Percentiles rank a stretch among this genome's conserved stretches.
Conservation (phyloP, 2,329 filamentous ascomycete species). For the Colletotrichum scovillei region DNA sequence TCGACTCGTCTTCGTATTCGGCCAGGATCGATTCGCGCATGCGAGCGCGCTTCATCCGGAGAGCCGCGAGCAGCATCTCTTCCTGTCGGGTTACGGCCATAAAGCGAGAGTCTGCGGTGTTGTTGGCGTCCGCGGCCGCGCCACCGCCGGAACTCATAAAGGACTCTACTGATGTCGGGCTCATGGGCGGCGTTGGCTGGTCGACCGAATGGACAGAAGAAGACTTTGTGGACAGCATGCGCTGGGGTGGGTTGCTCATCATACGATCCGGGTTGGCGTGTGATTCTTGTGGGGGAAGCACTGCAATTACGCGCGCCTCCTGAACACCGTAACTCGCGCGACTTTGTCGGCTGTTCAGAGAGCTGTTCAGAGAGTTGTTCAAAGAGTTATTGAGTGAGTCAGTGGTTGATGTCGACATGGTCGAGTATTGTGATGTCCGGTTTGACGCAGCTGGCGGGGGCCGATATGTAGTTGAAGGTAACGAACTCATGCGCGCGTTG, state of each 20-base stretch:
- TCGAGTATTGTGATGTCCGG: constrained; percentile 50
- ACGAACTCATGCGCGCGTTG: constrained; percentile 44
- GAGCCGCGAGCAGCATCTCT: constrained; percentile 67
- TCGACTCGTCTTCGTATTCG: constrained; percentile 53
- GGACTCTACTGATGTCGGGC: constrained; percentile 63
- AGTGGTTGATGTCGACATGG: constrained; percentile 48
- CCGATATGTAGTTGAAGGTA: constrained; percentile 36
- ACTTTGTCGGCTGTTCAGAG: constrained; percentile 45
- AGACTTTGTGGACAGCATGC: constrained; percentile 21
- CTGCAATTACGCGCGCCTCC: constrained; percentile 53
- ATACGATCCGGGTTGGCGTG: neutral
- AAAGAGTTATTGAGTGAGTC: constrained; percentile 44
- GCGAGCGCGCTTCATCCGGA: constrained; percentile 66
- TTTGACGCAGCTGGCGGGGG: constrained; percentile 32
- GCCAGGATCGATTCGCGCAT: constrained; percentile 62
- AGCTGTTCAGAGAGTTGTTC: too few relatives aligned
- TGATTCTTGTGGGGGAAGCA: constrained; percentile 44
- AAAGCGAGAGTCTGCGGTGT: constrained; percentile 54
- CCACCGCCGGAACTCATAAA: constrained; percentile 54
- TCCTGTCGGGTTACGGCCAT: constrained; percentile 70
- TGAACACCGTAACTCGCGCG: constrained; percentile 47
- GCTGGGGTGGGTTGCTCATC: constrained; percentile 5
- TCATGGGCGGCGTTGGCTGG: constrained; percentile 62
- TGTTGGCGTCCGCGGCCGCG: constrained; percentile 50
- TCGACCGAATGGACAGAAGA: constrained; percentile 43